These are phyloP conservation scores for Aspergillus bertholletiae DNA, from an alignment of 495 filamentous ascomycete genomes.

Conservation along the genomic window DNA sequence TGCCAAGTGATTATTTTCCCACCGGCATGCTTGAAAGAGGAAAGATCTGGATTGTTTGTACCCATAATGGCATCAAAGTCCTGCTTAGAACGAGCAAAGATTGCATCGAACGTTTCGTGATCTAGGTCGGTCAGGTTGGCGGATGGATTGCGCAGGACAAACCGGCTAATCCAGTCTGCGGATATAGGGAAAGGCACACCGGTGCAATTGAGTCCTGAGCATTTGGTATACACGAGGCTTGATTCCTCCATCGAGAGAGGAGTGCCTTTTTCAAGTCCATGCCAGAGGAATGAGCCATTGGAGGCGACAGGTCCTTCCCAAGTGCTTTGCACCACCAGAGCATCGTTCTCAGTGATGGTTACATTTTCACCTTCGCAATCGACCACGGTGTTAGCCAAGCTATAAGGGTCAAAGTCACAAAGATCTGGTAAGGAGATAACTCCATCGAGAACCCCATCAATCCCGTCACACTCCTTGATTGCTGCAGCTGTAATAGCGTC, in stretches of 20 bases:
- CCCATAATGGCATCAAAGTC: slow-evolving; percentile 29
- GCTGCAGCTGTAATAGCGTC: slow-evolving; percentile 42
- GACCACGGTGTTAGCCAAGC: too few species aligned
- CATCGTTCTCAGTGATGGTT: slow-evolving; percentile 26
- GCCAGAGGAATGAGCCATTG: background rate
- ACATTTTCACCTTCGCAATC: too few species aligned
- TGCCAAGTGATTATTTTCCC: slow-evolving; percentile 45
- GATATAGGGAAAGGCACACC: too few species aligned
- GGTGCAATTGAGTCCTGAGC: too few species aligned
- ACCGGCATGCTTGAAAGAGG: slow-evolving; percentile 24
- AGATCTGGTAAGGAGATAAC: slow-evolving; percentile 51
- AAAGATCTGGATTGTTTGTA: slow-evolving; percentile 33
- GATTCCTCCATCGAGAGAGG: too few species aligned
- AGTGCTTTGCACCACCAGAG: slow-evolving; percentile 21
- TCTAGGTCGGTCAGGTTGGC: slow-evolving; percentile 20
- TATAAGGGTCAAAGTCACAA: slow-evolving; percentile 47
- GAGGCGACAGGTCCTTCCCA: slow-evolving; percentile 22
- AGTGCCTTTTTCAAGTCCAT: slow-evolving; percentile 24
- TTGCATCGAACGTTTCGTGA: too few species aligned
- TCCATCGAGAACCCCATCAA: slow-evolving; percentile 56
- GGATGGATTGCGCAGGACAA: too few species aligned
- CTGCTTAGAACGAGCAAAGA: too few species aligned
- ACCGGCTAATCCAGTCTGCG: too few species aligned
- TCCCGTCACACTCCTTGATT: slow-evolving; percentile 40
- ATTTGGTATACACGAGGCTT: too few species aligned